Base-by-base conservation (phyloP, 129 eudicot species). In the Pulicaria dysenterica region DNA sequence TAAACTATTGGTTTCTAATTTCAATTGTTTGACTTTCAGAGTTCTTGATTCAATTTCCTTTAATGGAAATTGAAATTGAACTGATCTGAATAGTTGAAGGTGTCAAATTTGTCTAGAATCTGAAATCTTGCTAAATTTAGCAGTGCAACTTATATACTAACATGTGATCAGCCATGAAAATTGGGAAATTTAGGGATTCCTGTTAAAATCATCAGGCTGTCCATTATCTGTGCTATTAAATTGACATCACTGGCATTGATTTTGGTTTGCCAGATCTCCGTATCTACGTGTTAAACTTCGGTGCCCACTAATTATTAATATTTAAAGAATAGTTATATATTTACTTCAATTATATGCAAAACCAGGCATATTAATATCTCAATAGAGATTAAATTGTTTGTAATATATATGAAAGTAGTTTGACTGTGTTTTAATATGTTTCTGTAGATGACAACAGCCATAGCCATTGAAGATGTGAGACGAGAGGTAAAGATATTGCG, bases 381-480 rank as follows among this genome's bases (percentile, higher is more conserved):
- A 49, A 41, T 6, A 9, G 10, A 6, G 40, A 39, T 54, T 70
- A 39, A 54, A 5, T 1, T 40, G 53, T 39, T 38, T 17, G 41
- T 19, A n/a, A n/a, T n/a, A n/a, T 53, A 44, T 67, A 5, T 56
- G 4, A 4, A 53, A 36, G 58, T 42, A 11, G 62, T 47, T 70
- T 69, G 17, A 53, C 17, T 61, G 55, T 42, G 17, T 64, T 46
- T 70, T 69, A 15, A 37, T 65, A 43, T 58, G 39, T 50, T 13
- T 80, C 13, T 70, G 4, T 77, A 94, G 96, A 94, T 90, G 98
- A 94, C 96, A 12, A 94, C 98, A 4, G 89, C 98, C 54, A 94
- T 94, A 55, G 95, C 98, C 34, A 86, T 93, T 70, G 98, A 93
- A 77, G 98, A 90, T 77, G 98, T 89, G 42, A 87, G 98, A 80